phyloP scores from a whole-genome alignment of 768 basidiomycete species.

The Paxillus involutus region DNA sequence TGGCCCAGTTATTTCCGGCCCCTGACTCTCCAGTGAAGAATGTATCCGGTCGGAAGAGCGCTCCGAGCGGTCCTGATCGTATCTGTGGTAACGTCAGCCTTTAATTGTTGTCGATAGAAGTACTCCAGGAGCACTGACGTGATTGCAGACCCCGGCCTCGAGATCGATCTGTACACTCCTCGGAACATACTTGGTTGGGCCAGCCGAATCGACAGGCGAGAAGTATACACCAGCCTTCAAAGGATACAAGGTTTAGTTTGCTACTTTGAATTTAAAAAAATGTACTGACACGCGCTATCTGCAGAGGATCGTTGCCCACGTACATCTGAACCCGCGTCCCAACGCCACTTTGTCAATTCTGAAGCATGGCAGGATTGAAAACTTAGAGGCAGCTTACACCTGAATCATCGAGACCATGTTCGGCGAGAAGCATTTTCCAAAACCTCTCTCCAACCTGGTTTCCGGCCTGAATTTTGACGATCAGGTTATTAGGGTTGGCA shows the following conservation, averaged over 20 bases:
- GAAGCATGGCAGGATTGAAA: conserved; percentile 4
- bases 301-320: conserved; percentile 68
- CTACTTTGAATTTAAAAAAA: not conserved
- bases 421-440: conserved; percentile 85
- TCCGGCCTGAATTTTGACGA: conserved; percentile 49
- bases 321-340: conserved; percentile 49
- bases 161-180: conserved; percentile 89
- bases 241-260: not conserved
- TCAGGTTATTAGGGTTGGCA: conserved; percentile 17
- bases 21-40: conserved; percentile 62
- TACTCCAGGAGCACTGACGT: conserved; percentile 41
- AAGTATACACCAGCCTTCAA: conserved; percentile 80
- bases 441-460: conserved; percentile 84
- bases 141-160: conserved; percentile 83
- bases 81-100: conserved; percentile 42
- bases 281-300: conserved; percentile 66
- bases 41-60: conserved; percentile 86
- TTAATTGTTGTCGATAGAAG: not conserved
- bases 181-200: conserved; percentile 77
- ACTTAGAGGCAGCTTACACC: conserved; percentile 47
- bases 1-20: conserved; percentile 95
- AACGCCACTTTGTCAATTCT: conserved; percentile 16
- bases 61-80: conserved; percentile 66
- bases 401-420: conserved; percentile 76
- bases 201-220: conserved; percentile 57